Percentiles rank a stretch among this genome's conserved stretches.
phyloP scores from a whole-genome alignment of 2,329 filamentous ascomycete species.

The Ophiostoma australiae region DNA sequence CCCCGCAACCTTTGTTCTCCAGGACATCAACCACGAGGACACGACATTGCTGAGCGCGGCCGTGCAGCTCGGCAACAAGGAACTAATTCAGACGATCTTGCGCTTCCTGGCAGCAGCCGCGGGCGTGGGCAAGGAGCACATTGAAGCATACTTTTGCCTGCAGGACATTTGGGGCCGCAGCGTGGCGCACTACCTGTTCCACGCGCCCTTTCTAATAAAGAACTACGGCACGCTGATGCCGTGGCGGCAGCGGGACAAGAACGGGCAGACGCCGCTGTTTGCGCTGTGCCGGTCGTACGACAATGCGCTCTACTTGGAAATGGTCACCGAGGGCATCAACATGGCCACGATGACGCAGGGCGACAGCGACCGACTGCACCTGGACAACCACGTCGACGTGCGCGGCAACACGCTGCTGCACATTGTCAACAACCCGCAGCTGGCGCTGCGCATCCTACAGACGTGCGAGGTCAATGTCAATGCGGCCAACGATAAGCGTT shows the following conservation, averaged over 20 bases:
- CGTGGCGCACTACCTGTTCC: constrained; percentile 92
- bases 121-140: constrained; percentile 48
- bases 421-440: constrained; percentile 78
- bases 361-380: constrained; percentile 73
- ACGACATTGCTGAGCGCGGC: constrained; percentile 86
- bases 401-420: constrained; percentile 96
- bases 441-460: constrained; percentile 70
- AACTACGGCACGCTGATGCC: constrained; percentile 72
- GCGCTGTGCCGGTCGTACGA: constrained; percentile 94
- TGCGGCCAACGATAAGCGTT: constrained; percentile 87
- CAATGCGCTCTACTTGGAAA: constrained; percentile 75
- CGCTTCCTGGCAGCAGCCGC: constrained; percentile 55
- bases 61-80: constrained; percentile 73
- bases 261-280: constrained; percentile 96
- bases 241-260: constrained; percentile 89
- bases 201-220: constrained; percentile 74
- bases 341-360: constrained; percentile 69
- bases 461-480: constrained; percentile 94
- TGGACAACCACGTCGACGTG: constrained; percentile 86
- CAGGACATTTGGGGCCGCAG: constrained; percentile 85
- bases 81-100: constrained; percentile 70
- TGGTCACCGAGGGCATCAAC: constrained; percentile 78
- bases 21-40: constrained; percentile 83
- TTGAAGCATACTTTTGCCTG: constrained; percentile 64
- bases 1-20: constrained; percentile 62